phyloP scores from a whole-genome alignment of 768 basidiomycete genomes.

The Tubosaeta sp. region DNA sequence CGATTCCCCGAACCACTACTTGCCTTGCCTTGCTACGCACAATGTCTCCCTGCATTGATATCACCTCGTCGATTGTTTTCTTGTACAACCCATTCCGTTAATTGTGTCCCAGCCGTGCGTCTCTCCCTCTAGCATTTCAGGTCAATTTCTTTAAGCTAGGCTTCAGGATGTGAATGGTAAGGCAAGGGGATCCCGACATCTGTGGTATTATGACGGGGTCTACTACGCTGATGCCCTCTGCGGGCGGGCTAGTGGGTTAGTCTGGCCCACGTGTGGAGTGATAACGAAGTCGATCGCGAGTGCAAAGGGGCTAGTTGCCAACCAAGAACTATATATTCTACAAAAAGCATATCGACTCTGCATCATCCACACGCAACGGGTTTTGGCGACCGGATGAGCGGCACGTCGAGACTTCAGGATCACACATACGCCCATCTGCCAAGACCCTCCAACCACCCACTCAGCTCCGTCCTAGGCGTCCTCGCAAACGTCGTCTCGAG shows the following conservation, averaged over 20 bases:
- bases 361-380: background rate
- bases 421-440: constrained; percentile 42
- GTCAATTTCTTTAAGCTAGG: background rate
- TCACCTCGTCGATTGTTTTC: background rate
- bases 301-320: too few species aligned
- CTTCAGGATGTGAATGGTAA: background rate
- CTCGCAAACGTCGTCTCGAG: constrained; percentile 24
- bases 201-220: too few species aligned
- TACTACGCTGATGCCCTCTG: too few species aligned
- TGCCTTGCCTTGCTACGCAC: background rate
- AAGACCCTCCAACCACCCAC: constrained; percentile 32
- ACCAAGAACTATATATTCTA: too few species aligned
- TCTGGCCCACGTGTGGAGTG: too few species aligned
- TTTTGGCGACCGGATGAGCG: background rate
- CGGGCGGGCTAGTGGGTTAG: too few species aligned
- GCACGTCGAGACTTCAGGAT: background rate
- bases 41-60: background rate
- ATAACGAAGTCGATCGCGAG: too few species aligned
- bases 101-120: background rate
- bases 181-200: background rate
- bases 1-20: background rate
- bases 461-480: constrained; percentile 27
- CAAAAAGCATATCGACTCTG: background rate
- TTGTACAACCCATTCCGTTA: background rate
- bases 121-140: background rate